Evolutionary conservation across 1,139 yeast genomes (phyloP).

Genomic region (Yarrowia galli): DNA sequence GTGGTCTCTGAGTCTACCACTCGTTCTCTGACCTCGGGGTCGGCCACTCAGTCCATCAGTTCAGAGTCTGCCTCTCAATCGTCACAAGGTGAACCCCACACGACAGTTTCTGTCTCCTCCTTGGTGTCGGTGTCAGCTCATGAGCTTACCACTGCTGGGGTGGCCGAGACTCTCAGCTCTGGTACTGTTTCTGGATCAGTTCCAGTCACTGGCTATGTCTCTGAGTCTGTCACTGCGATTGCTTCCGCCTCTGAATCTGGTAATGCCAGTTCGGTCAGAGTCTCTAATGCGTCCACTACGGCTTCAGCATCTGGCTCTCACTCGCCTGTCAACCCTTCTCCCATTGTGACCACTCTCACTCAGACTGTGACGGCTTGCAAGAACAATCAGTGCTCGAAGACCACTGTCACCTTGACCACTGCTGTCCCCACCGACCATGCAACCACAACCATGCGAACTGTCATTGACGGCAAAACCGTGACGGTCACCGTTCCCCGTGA

Average conservation of each 20-base stretch:
- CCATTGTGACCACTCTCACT: background rate
- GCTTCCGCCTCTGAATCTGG: background rate
- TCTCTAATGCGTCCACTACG: background rate
- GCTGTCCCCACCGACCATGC: slow-evolving; percentile 4
- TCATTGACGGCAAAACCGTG: slow-evolving; percentile 8
- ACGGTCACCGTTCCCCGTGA: slow-evolving; percentile 5
- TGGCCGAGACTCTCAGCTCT: no score
- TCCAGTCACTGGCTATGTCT: background rate
- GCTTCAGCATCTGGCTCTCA: no score
- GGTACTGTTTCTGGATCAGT: no score
- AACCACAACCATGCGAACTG: slow-evolving; percentile 1
- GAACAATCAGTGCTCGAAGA: background rate
- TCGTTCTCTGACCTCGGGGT: slow-evolving; percentile 1
- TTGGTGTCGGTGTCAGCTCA: no score
- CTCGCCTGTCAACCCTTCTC: no score
- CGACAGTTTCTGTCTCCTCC: no score
- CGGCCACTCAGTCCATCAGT: no score
- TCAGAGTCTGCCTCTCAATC: background rate
- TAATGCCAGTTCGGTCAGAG: no score
- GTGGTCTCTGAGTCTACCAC: background rate
- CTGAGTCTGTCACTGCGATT: background rate
- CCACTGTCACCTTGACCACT: background rate
- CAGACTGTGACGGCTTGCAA: slow-evolving; percentile 21
- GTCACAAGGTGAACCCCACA: no score
- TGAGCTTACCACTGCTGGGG: no score